Base-by-base conservation (phyloP, 305 asterid species). In the Fraxinus nigra region DNA sequence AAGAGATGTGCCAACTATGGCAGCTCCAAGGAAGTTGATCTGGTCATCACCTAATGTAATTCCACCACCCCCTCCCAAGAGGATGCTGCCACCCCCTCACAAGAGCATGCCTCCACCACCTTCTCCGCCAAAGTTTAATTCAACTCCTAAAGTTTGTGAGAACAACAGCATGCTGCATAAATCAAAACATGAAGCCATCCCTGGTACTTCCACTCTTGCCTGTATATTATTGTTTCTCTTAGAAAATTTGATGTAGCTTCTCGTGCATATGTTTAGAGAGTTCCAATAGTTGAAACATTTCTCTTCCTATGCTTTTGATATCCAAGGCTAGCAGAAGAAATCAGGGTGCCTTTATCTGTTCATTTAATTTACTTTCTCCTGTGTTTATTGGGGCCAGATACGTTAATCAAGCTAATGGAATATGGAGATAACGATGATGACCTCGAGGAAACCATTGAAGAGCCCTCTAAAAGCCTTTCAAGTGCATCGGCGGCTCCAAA, bases 351-450 rank as follows among this genome's bases (percentile, higher is more conserved):
- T 32, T 33, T 32, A 10, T 24, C 32, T 65, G 72, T 65, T 65
- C n/a, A 22, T 24, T 63, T 33, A 70, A 70, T 32, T 33, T 32
- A 70, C 43, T 32, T 70, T 69, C 75, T 69, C 43, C 40, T 65
- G 5, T 48, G 43, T 28, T 5, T 46, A 77, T 51, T 18, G 14
- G 34, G 81, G 34, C 76, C 88, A 93, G 99, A 97, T 89, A 93
- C 98, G 26, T 84, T 97, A 81, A 84, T 89, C 86, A 92, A 91
- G 89, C 87, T 97, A 75, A 89, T 93, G 98, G 98, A 94, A 83
- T 97, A 95, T 80, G 99, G 99, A 82, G 98, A 93, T 76, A 98
- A 93, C 2, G 94, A 91, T 3, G 97, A 91, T 0, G 93, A 90
- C 18, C 34, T 32, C 0, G 84, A 81, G 77, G 85, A 85, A 77